Evolutionary conservation across 2,329 filamentous ascomycete genomes (phyloP).

Genomic region (Penicillium sp.): DNA sequence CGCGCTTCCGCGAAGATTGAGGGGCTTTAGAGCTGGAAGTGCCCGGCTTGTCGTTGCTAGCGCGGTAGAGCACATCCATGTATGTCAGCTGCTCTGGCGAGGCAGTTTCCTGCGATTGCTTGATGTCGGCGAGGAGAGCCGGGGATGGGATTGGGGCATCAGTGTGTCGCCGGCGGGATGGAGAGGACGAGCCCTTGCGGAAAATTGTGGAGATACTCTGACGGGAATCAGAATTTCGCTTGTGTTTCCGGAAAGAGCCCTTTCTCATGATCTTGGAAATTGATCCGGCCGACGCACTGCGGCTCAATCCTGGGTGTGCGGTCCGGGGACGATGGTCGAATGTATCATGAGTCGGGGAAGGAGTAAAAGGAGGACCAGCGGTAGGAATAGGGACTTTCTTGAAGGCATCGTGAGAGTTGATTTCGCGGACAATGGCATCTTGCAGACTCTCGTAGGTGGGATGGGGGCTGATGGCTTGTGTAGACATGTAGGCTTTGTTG

Average conservation of each 20-base stretch:
- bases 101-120: constrained; percentile 18
- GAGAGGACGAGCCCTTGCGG: constrained; percentile 28
- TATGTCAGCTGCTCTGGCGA: constrained; percentile 33
- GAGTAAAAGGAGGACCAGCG: constrained; percentile 43
- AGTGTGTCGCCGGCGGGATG: constrained; percentile 46
- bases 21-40: constrained; percentile 12
- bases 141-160: constrained; percentile 47
- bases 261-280: constrained; percentile 40
- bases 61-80: constrained; percentile 38
- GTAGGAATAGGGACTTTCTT: constrained; percentile 41
- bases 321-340: constrained; percentile 27
- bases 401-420: constrained; percentile 53
- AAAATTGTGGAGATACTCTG: constrained; percentile 41
- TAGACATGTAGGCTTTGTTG: constrained; percentile 45
- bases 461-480: constrained; percentile 37
- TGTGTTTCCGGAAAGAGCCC: constrained; percentile 39
- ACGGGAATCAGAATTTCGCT: constrained; percentile 35
- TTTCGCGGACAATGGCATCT: constrained; percentile 52
- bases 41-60: constrained; percentile 27
- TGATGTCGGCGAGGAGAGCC: constrained; percentile 35
- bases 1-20: constrained; percentile 13
- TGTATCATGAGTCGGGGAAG: constrained; percentile 34
- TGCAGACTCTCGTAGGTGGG: constrained; percentile 51
- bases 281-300: constrained; percentile 38
- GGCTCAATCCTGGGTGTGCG: constrained; percentile 27